Conservation (phyloP, 768 basidiomycete species). For the Exidia glandulosa region DNA sequence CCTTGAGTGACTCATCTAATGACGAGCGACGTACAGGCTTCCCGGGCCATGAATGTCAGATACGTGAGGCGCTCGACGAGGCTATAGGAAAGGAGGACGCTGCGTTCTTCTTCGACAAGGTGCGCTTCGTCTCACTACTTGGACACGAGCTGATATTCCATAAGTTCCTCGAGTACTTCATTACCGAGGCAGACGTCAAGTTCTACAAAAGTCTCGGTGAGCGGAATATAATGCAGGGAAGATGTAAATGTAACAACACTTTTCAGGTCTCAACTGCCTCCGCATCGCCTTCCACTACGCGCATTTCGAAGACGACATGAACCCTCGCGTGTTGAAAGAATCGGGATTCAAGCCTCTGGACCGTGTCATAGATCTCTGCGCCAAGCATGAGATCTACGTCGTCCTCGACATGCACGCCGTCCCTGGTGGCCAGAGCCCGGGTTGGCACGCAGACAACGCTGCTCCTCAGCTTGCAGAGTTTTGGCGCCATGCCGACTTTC, state of each 20-base stretch:
- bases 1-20: conserved; percentile 2
- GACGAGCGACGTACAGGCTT: conserved; percentile 8
- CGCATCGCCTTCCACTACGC: conserved; percentile 11
- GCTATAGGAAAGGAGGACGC: conserved; percentile 20
- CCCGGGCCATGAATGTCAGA: conserved; percentile 21
- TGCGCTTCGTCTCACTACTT: conserved; percentile 4
- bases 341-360: conserved; percentile 23
- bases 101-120: conserved; percentile 25
- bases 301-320: conserved; percentile 17
- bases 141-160: background rate
- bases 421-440: conserved; percentile 16
- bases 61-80: conserved; percentile 16
- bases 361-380: conserved; percentile 21
- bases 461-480: conserved; percentile 10
- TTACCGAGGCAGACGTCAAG: conserved; percentile 20
- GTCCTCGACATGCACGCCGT: conserved; percentile 26
- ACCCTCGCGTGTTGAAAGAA: conserved; percentile 21
- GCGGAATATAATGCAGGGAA: too few species aligned
- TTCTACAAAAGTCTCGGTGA: conserved; percentile 19
- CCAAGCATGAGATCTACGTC: conserved; percentile 21
- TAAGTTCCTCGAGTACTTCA: conserved; percentile 25
- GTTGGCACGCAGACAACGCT: conserved; percentile 1
- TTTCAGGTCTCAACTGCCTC: conserved; percentile 21
- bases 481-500: conserved; percentile 25
- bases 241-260: too few species aligned